phyloP scores from a whole-genome alignment of 768 basidiomycete species.

The Suillus plorans region DNA sequence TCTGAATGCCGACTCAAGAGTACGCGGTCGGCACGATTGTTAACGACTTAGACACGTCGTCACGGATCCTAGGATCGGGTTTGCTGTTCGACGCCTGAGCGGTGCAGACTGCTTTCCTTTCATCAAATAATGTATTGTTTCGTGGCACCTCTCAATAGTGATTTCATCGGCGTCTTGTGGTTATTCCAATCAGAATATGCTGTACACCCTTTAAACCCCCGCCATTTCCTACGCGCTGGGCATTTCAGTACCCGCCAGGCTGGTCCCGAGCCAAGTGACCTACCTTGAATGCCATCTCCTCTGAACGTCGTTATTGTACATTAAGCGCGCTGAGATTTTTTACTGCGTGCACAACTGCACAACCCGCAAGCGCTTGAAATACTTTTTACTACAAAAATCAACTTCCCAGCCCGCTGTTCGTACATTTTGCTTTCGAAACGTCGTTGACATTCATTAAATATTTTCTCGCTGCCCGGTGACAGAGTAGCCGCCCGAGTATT shows the following conservation, averaged over 20 bases:
- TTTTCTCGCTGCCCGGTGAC: not conserved
- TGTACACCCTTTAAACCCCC: too few relatives aligned
- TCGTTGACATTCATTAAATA: not conserved
- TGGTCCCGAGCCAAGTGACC: too few relatives aligned
- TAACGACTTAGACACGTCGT: not conserved
- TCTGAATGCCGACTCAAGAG: not conserved
- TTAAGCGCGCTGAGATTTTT: too few relatives aligned
- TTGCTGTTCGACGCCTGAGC: not conserved
- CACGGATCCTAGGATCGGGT: not conserved
- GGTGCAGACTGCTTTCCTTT: too few relatives aligned
- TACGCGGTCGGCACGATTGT: not conserved
- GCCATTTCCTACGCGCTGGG: too few relatives aligned
- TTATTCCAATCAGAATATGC: too few relatives aligned
- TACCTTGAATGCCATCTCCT: too few relatives aligned
- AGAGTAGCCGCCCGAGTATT: not conserved
- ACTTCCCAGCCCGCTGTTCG: not conserved
- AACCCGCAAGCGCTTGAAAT: not conserved
- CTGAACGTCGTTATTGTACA: too few relatives aligned
- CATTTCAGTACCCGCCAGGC: too few relatives aligned
- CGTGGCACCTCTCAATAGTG: too few relatives aligned
- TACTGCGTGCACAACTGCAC: not conserved
- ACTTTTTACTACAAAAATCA: not conserved
- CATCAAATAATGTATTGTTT: too few relatives aligned
- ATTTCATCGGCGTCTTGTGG: too few relatives aligned
- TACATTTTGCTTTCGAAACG: not conserved